Evolutionary conservation across 2,329 filamentous ascomycete genomes (phyloP).

Genomic region (Penicillium sclerotigenum): DNA sequence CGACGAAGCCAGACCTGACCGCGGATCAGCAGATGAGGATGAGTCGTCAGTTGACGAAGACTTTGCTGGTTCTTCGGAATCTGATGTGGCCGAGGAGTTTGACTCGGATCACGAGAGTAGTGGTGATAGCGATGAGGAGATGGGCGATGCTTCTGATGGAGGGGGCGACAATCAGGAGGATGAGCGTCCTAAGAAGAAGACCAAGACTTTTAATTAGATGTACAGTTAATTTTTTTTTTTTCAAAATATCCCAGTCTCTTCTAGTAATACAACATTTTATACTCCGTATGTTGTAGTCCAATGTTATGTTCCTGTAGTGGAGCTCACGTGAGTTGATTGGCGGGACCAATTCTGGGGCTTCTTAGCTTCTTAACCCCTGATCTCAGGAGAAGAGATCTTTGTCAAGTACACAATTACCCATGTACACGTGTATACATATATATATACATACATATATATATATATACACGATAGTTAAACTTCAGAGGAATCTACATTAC

Average conservation of each 20-base stretch:
- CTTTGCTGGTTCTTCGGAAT: conserved; percentile 88
- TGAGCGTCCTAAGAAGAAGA: conserved; percentile 63
- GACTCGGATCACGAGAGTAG: conserved; percentile 88
- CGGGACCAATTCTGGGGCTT: neutral
- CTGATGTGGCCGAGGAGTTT: conserved; percentile 93
- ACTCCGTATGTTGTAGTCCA: too few species aligned
- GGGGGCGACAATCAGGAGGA: conserved; percentile 43
- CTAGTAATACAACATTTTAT: neutral
- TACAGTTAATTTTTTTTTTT: conserved; percentile 15
- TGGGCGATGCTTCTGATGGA: conserved; percentile 47
- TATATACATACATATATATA: too few species aligned
- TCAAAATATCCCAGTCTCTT: conserved; percentile 3
- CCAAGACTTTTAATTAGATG: conserved; percentile 47
- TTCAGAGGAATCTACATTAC: neutral
- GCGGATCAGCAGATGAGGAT: conserved; percentile 92
- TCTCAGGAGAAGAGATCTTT: conserved; percentile 12
- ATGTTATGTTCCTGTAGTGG: conserved; percentile 15
- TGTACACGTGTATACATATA: neutral
- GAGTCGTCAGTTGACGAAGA: conserved; percentile 95
- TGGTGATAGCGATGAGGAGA: conserved; percentile 63
- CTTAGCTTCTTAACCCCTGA: conserved; percentile 21
- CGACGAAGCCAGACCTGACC: conserved; percentile 69
- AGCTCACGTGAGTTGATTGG: conserved; percentile 18
- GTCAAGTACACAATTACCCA: conserved; percentile 2
- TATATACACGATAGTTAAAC: neutral